Percentiles rank a stretch among this genome's conserved stretches.
These are phyloP conservation scores for Colletotrichum incanum DNA, from an alignment of 2,329 filamentous ascomycete species.

Conservation along the genomic window DNA sequence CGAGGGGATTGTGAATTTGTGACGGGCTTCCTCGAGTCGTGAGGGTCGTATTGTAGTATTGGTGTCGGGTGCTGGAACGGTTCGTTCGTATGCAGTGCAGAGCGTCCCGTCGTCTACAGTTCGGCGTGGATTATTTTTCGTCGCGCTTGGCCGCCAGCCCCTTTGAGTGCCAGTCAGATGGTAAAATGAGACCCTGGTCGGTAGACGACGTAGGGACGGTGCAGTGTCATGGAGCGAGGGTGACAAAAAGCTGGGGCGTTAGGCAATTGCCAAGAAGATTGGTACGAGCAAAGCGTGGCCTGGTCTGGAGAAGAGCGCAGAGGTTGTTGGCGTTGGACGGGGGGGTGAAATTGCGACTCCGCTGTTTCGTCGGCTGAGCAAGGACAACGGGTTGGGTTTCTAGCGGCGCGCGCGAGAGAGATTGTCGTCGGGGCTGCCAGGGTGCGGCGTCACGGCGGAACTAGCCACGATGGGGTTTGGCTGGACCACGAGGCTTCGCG, in stretches of 20 bases:
- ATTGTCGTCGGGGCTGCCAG: conserved; percentile 37
- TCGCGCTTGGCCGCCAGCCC: conserved; percentile 33
- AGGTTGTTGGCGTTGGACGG: conserved; percentile 24
- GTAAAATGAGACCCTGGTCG: conserved; percentile 35
- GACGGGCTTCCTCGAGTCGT: conserved; percentile 22
- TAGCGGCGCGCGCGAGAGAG: conserved; percentile 33
- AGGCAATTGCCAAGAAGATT: conserved; percentile 36
- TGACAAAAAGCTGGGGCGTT: conserved; percentile 34
- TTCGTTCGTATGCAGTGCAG: conserved; percentile 22
- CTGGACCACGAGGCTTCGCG: neutral
- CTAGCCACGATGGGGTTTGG: conserved; percentile 10
- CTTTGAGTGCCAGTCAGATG: conserved; percentile 35
- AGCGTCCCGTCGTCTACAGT: conserved; percentile 22
- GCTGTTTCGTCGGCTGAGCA: conserved; percentile 42
- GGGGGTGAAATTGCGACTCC: conserved; percentile 43
- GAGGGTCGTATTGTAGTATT: conserved; percentile 12
- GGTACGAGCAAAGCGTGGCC: conserved; percentile 24
- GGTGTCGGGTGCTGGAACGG: neutral
- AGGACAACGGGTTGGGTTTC: conserved; percentile 28
- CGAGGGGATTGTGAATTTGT: conserved; percentile 25
- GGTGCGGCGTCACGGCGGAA: conserved; percentile 28
- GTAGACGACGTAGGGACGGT: conserved; percentile 17
- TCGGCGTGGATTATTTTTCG: conserved; percentile 30
- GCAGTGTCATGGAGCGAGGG: conserved; percentile 17
- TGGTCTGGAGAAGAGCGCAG: conserved; percentile 27